These are phyloP conservation scores for Acer yangbiense DNA, from an alignment of 345 rosid genomes.

Conservation along the genomic window DNA sequence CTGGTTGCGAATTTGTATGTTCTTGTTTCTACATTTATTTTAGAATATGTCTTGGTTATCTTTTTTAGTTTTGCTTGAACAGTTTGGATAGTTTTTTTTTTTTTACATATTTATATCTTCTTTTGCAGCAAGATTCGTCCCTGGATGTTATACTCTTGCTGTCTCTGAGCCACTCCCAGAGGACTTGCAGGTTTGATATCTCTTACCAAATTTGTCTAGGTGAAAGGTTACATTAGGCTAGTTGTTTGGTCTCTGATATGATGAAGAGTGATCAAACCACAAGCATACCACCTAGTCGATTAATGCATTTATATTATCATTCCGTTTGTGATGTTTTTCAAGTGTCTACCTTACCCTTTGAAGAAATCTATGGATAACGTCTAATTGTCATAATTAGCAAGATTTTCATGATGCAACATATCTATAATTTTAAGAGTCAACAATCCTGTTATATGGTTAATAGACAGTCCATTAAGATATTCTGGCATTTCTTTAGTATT, in stretches of 20 bases:
- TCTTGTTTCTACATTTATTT: background rate
- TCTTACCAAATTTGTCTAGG: background rate
- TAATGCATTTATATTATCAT: background rate
- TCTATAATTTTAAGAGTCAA: background rate
- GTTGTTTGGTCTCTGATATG: background rate
- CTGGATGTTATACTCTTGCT: conserved; percentile 87
- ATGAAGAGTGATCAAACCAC: background rate
- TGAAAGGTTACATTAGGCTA: background rate
- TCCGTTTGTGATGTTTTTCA: background rate
- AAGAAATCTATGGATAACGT: background rate
- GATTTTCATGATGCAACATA: background rate
- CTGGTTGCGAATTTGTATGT: conserved; percentile 89
- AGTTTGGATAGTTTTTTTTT: background rate
- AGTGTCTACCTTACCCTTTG: background rate
- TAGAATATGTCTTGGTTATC: background rate
- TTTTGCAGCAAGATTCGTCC: conserved; percentile 71
- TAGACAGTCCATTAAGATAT: background rate
- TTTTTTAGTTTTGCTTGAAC: too few relatives aligned
- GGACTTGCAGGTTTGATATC: conserved; percentile 68
- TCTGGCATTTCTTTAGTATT: background rate
- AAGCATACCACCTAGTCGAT: background rate
- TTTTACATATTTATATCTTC: background rate
- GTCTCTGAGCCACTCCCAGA: conserved; percentile 82
- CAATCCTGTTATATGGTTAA: background rate
- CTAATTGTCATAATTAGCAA: background rate